These are phyloP conservation scores for Scedosporium apiospermum DNA, from an alignment of 2,329 filamentous ascomycete genomes.

Conservation along the genomic window DNA sequence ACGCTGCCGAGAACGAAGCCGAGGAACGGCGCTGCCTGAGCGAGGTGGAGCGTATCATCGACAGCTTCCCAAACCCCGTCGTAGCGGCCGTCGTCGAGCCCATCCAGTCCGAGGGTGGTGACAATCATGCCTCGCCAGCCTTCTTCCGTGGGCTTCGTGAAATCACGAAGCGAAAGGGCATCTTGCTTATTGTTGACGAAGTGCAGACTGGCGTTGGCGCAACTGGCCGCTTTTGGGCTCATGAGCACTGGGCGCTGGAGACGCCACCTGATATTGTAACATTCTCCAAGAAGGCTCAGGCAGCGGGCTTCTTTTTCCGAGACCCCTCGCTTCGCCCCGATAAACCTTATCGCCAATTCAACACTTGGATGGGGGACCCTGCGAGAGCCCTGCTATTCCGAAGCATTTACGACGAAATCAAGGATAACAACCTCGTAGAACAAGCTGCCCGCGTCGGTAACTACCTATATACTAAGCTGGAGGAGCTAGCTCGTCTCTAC, in stretches of 20 bases:
- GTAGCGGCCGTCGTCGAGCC: constrained; percentile 70
- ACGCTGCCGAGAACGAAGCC: constrained; percentile 58
- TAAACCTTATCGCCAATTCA: constrained; percentile 79
- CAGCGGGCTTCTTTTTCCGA: constrained; percentile 74
- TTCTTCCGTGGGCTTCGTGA: constrained; percentile 71
- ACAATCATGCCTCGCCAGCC: constrained; percentile 70
- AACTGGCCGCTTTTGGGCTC: constrained; percentile 82
- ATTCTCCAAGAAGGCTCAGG: constrained; percentile 80
- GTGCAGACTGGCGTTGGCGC: constrained; percentile 78
- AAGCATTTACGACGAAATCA: constrained; percentile 67
- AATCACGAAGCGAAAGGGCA: constrained; percentile 58
- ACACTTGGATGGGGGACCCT: constrained; percentile 82
- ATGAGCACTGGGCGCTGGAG: constrained; percentile 70
- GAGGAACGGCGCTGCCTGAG: constrained; percentile 66
- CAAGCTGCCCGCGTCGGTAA: constrained; percentile 70
- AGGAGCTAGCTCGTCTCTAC: constrained; percentile 58
- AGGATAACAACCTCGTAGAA: constrained; percentile 66
- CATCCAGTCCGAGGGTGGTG: constrained; percentile 74
- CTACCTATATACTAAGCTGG: constrained; percentile 65
- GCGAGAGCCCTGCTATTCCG: constrained; percentile 68
- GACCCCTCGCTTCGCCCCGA: constrained; percentile 67
- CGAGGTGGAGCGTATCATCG: constrained; percentile 64
- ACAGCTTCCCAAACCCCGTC: constrained; percentile 56
- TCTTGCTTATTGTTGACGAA: constrained; percentile 74
- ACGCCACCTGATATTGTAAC: constrained; percentile 78